Evolutionary conservation across 352 stramenopile genomes (phyloP).

Genomic region (Globisporangium abappressorium): DNA sequence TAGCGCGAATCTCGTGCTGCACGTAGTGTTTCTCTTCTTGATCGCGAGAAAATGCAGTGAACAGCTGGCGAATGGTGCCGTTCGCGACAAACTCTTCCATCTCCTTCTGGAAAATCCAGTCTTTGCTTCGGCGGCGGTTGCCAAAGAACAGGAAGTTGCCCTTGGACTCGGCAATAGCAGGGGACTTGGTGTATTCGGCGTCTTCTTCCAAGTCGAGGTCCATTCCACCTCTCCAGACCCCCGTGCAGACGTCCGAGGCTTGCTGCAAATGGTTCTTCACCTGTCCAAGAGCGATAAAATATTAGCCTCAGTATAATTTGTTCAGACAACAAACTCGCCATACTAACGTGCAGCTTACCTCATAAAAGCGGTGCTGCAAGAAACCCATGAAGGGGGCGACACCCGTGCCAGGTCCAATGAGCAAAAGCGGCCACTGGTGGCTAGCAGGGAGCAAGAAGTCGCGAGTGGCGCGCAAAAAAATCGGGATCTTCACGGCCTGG

Average conservation of each 20-base stretch:
- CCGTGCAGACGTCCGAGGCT: slow-evolving; percentile 44
- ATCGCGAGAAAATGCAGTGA: slow-evolving; percentile 92
- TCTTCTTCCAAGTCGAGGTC: slow-evolving; percentile 42
- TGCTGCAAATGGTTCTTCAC: slow-evolving; percentile 18
- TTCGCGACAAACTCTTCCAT: slow-evolving; percentile 72
- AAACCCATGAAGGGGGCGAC: slow-evolving; percentile 97
- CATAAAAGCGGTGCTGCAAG: slow-evolving; percentile 80
- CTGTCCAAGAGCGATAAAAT: not conserved
- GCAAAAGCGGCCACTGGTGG: slow-evolving; percentile 85
- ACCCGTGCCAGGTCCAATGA: slow-evolving; percentile 95
- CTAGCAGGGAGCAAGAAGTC: slow-evolving; percentile 90
- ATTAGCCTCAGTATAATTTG: not conserved
- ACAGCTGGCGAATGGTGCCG: slow-evolving; percentile 79
- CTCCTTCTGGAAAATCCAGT: slow-evolving; percentile 92
- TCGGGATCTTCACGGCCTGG: slow-evolving; percentile 41
- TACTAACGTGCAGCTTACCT: slow-evolving; percentile 13
- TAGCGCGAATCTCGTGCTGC: slow-evolving; percentile 76
- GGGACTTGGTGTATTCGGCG: slow-evolving; percentile 30
- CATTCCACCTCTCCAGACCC: slow-evolving; percentile 76
- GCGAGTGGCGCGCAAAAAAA: slow-evolving; percentile 89
- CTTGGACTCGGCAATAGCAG: slow-evolving; percentile 31
- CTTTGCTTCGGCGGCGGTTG: slow-evolving; percentile 82
- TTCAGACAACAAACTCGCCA: not conserved
- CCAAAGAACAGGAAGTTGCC: slow-evolving; percentile 94
- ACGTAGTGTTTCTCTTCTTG: slow-evolving; percentile 93